Percentiles rank a stretch among this genome's conserved stretches.
Evolutionary conservation across 164 flowering plant species (phyloP).

Genomic region (Litsea cubeba): DNA sequence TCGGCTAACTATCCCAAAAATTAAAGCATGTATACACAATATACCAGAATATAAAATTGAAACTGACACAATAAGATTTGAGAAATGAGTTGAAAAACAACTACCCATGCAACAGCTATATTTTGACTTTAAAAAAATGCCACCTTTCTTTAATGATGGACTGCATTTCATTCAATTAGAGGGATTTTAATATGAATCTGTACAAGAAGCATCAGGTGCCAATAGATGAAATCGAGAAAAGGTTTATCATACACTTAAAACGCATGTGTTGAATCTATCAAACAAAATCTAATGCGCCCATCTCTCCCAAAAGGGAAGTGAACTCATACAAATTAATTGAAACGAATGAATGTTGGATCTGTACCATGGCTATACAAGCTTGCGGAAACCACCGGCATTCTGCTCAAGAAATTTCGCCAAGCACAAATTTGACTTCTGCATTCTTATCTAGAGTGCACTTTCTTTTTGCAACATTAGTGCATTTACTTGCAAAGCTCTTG

Average conservation of each 20-base stretch:
- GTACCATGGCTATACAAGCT: background rate
- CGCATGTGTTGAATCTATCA: background rate
- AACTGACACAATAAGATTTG: too few relatives aligned
- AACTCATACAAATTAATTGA: background rate
- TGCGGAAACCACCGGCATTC: background rate
- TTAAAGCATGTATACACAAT: too few relatives aligned
- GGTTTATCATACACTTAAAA: background rate
- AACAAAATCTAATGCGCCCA: background rate
- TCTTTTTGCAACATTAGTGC: conserved; percentile 19
- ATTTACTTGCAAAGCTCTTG: conserved; percentile 35
- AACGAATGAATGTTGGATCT: background rate
- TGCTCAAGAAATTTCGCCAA: conserved; percentile 5
- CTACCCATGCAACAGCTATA: too few relatives aligned
- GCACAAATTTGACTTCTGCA: conserved; percentile 22
- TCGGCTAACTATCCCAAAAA: too few relatives aligned
- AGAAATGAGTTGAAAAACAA: too few relatives aligned
- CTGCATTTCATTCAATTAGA: too few relatives aligned
- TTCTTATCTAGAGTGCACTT: conserved; percentile 14
- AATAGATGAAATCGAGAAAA: background rate
- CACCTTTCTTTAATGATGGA: too few relatives aligned
- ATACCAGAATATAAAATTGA: too few relatives aligned
- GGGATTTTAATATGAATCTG: too few relatives aligned
- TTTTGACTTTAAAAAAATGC: too few relatives aligned
- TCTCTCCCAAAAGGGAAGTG: background rate
- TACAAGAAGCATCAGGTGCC: too few relatives aligned